Percentiles rank a stretch among this genome's conserved stretches.
These are phyloP conservation scores for Penicillium polonicum DNA, from an alignment of 2,329 filamentous ascomycete species.

Conservation along the genomic window DNA sequence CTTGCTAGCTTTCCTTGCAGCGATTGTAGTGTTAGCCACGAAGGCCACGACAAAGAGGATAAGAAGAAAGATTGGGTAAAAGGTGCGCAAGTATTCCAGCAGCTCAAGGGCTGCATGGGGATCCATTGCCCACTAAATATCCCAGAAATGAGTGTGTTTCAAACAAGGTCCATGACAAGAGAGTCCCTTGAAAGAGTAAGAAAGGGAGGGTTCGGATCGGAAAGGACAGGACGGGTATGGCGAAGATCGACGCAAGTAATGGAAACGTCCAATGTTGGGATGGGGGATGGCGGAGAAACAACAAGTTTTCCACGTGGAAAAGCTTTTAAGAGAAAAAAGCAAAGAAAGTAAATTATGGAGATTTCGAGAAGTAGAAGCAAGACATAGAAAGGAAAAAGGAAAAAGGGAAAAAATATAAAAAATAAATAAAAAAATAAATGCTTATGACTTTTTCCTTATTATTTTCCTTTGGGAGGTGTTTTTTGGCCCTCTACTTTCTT, in stretches of 20 bases:
- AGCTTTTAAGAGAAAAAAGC: background rate
- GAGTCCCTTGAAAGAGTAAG: conserved; percentile 11
- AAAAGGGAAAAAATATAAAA: background rate
- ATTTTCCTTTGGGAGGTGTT: too few species aligned
- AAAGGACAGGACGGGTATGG: conserved; percentile 23
- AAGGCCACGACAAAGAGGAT: conserved; percentile 64
- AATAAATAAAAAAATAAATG: background rate
- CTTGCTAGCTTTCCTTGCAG: conserved; percentile 49
- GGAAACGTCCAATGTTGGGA: background rate
- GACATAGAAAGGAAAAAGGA: conserved; percentile 2
- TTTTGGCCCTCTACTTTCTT: background rate
- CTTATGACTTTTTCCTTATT: background rate
- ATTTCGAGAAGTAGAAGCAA: background rate
- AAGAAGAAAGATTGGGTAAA: conserved; percentile 64
- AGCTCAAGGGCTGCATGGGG: conserved; percentile 44
- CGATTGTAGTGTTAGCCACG: conserved; percentile 59
- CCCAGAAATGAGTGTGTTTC: conserved; percentile 8
- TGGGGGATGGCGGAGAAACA: background rate
- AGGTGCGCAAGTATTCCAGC: conserved; percentile 53
- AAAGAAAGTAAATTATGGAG: background rate
- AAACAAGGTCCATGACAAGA: conserved; percentile 37
- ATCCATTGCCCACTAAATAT: conserved; percentile 29
- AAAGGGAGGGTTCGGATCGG: conserved; percentile 19
- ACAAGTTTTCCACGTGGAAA: conserved; percentile 9
- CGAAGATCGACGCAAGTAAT: conserved; percentile 20